Base-by-base conservation (phyloP, 1,139 yeast species). In the Arxiozyma slooffiae region DNA sequence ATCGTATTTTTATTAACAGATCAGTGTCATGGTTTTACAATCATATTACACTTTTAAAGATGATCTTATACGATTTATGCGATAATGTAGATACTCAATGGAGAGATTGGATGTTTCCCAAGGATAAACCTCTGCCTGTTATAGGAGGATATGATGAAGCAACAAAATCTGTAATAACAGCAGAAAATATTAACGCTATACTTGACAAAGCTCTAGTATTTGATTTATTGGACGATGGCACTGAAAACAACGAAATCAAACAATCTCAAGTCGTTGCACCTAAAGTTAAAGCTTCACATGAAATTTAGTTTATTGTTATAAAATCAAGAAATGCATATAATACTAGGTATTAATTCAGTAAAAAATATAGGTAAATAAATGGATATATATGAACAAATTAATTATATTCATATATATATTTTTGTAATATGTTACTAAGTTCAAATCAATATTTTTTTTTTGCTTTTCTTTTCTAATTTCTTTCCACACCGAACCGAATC, bases 11-110 rank as follows among this genome's bases (percentile, higher is more conserved):
- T 50, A 63, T 65, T 43, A 63, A 62, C 48, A 55, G 68, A 49
- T 65, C 68, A 2, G 68, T 65, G 4, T 65, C 68, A 6, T 65
- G 68, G 68, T 65, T 65, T 44, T 65, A 65, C 50, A 65, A 65
- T 51, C 68, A 65, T 50, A 64, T 65, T 26, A 65, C 68, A 1
- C 49, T 65, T 36, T 57, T 65, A 30, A 65, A 64, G 48, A 64
- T 65, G 67, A 63, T 64, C 24, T 52, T 65, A 21, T 65, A 61
- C 50, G 68, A 65, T 50, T 55, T 65, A 17, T 64, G 68, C 53
- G 67, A 64, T 46, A 63, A 64, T 47, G 56, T 60, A 3, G 60
- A 56, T 26, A 57, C 64, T 11, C 66, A 62, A 38, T 63, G 67
- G 67, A 58, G 67, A 50, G 68, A 61, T 40, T 63, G 67, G 68